Evolutionary conservation across 495 filamentous ascomycete species (phyloP), one percentile per base, ranked within the genome.

Genomic region (Entonaema liquescens): DNA sequence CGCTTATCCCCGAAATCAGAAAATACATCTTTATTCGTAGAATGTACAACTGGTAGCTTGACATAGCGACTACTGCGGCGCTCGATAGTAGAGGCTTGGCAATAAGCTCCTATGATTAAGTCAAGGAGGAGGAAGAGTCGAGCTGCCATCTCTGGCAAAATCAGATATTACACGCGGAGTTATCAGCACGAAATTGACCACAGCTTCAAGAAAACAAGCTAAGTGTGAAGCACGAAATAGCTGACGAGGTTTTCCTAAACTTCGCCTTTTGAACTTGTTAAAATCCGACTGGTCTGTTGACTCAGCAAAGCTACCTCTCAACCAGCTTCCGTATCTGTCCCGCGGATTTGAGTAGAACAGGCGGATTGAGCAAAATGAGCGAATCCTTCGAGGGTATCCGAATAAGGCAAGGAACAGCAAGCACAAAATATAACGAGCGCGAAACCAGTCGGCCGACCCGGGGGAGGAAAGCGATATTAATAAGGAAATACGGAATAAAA

Each of bases 1-100:
- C 81, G 80, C 47, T 71, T 78, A 47, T 73, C 67, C 35, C 73
- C 68, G 15, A 73, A 70, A 31, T 75, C 68, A 64, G 78, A 72
- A 58, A 84, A 83, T 62, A 79, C 71, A 33, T 76, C 62, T 40
- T 74, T 70, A 54, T 83, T 83, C 19, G 80, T 82, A 31, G 81
- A 83, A 61, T 85, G 82, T 57, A 85, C 76, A 59, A 85, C 74
- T 36, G 82, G 81, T 42, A 85, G 47, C 63, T 82, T 83, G 31
- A 84, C 70, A 57, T 79, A 84, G 62, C 76, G 67, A 53, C 60
- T 52, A 59, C 42, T 67, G 26, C 61, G 71, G 67, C 71, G 67
- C 53, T 74, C 63, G 31, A 76, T 36, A 56, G 74, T 60, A 36
- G 76, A 57, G 33, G 52, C 70, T 63, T 68, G 54, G 58, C 72